Evolutionary conservation across 768 basidiomycete species (phyloP).

Genomic region (Wakefieldia striispora): DNA sequence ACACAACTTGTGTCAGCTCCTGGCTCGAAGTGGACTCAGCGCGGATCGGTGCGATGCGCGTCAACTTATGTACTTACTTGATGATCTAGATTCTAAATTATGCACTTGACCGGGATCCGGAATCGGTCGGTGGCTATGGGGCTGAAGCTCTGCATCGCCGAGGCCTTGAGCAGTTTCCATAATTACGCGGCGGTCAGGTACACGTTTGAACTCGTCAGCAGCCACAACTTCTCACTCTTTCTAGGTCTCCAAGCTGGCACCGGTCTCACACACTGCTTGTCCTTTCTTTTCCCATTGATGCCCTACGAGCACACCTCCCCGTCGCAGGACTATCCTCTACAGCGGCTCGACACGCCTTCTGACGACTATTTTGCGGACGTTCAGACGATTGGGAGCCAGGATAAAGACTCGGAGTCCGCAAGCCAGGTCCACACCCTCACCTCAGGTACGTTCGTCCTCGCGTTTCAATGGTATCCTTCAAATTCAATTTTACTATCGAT

Average conservation of each 20-base stretch:
- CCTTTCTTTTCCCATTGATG: constrained; percentile 15
- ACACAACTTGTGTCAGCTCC: too few relatives aligned
- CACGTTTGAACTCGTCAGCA: not conserved
- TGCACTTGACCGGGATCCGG: not conserved
- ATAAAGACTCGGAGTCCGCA: constrained; percentile 22
- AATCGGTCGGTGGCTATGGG: not conserved
- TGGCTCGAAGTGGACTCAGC: too few relatives aligned
- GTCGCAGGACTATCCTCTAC: constrained; percentile 17
- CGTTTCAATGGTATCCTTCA: not conserved
- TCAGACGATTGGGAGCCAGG: constrained; percentile 16
- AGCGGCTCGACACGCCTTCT: constrained; percentile 4
- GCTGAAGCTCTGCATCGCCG: too few relatives aligned
- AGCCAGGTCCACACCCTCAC: constrained; percentile 11
- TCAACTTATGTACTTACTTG: too few relatives aligned
- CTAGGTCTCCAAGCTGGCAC: constrained; percentile 4
- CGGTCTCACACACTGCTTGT: constrained; percentile 3
- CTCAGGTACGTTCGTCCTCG: constrained; percentile 16
- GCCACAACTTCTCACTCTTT: constrained; percentile 17
- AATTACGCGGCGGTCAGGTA: constrained; percentile 22
- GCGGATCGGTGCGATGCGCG: too few relatives aligned
- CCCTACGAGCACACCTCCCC: constrained; percentile 12
- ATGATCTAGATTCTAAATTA: too few relatives aligned
- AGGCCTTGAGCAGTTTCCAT: constrained; percentile 8
- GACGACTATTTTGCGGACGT: constrained; percentile 10
- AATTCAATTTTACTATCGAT: not conserved